Conservation (phyloP, 305 asterid species). For the Solanum hybrid region DNA sequence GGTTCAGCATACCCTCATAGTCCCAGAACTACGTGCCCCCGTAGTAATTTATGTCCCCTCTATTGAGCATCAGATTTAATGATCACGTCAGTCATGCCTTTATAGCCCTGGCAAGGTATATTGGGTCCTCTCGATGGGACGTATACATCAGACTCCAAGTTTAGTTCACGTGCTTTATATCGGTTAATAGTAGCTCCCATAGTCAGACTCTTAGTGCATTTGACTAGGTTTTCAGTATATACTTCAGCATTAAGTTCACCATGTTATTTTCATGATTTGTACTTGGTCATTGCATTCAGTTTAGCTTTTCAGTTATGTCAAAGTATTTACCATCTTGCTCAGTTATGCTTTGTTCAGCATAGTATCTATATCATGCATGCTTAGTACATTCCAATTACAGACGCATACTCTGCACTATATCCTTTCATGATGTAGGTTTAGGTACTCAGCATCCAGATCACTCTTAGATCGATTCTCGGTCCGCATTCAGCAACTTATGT, state of each 20-base stretch:
- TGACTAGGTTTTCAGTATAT: background rate
- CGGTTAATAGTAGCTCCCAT: background rate
- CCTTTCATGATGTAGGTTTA: background rate
- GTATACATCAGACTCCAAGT: background rate
- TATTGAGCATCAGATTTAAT: background rate
- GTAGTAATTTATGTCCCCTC: background rate
- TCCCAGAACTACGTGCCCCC: background rate
- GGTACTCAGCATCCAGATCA: background rate
- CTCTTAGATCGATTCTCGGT: background rate
- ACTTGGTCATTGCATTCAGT: background rate
- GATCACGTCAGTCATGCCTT: background rate
- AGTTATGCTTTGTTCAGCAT: background rate
- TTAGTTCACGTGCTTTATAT: background rate
- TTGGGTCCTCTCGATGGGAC: background rate
- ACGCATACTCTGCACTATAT: background rate
- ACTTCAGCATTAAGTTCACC: background rate
- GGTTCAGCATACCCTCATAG: background rate
- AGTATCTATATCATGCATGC: background rate
- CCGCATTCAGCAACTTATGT: background rate
- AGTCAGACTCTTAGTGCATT: background rate
- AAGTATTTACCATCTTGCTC: background rate
- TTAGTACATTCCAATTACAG: background rate
- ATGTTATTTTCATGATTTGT: background rate
- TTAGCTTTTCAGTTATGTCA: background rate
- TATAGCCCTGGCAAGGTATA: background rate